Evolutionary conservation across 2,329 filamentous ascomycete species (phyloP).

Genomic region (Aspergillus carbonarius): DNA sequence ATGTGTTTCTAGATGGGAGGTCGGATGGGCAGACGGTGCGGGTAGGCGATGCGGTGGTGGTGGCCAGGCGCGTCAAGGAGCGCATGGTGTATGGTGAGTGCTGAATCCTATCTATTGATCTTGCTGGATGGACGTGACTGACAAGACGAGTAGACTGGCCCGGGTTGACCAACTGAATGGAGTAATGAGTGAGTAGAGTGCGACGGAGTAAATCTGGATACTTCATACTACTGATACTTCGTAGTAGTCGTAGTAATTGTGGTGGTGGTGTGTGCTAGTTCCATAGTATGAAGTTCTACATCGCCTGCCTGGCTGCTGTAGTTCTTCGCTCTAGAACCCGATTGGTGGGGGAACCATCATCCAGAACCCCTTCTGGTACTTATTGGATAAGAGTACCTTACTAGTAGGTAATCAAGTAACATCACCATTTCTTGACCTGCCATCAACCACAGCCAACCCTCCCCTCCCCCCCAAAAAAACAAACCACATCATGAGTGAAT

Average conservation of each 20-base stretch:
- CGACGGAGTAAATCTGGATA: too few relatives aligned
- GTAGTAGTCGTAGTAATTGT: too few relatives aligned
- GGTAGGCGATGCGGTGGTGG: conserved; percentile 58
- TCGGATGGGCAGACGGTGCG: conserved; percentile 42
- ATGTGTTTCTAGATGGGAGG: conserved; percentile 58
- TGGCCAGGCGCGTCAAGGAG: conserved; percentile 52
- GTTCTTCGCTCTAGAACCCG: neutral
- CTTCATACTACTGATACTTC: neutral
- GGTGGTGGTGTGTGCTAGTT: too few relatives aligned
- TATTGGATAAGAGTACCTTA: too few relatives aligned
- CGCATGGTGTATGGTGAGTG: conserved; percentile 57
- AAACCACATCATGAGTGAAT: conserved; percentile 24
- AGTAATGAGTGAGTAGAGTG: neutral
- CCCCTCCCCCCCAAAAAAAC: neutral
- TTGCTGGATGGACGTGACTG: conserved; percentile 1
- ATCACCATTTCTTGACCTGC: neutral
- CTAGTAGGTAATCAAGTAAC: too few relatives aligned
- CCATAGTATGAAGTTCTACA: too few relatives aligned
- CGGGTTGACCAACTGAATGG: conserved; percentile 20
- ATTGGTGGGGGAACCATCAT: neutral
- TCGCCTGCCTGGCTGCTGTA: too few relatives aligned
- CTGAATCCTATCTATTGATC: neutral
- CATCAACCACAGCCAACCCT: neutral
- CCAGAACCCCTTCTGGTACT: neutral
- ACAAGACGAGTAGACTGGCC: conserved; percentile 14